phyloP scores from a whole-genome alignment of 2,329 filamentous ascomycete species.

The Cladobotryum mycophilum region DNA sequence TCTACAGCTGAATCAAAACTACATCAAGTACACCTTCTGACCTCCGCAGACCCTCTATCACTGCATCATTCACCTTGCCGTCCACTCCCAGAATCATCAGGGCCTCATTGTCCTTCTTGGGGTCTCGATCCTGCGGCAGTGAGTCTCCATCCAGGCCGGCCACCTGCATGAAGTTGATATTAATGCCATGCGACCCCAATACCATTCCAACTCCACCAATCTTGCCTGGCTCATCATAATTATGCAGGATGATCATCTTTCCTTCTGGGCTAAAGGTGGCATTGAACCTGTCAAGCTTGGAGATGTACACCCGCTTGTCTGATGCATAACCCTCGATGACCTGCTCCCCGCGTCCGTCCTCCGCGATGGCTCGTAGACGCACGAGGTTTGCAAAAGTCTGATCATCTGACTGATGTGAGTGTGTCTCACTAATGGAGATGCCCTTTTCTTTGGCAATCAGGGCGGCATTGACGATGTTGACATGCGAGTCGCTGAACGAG shows the following conservation, averaged over 20 bases:
- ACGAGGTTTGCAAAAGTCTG: conserved; percentile 64
- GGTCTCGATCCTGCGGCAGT: conserved; percentile 8
- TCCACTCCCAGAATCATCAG: conserved; percentile 77
- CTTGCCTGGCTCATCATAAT: conserved; percentile 76
- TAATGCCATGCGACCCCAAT: conserved; percentile 64
- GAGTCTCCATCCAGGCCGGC: conserved; percentile 39
- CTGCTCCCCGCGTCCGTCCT: conserved; percentile 30
- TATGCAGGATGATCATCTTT: conserved; percentile 69
- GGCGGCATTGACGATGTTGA: conserved; percentile 78
- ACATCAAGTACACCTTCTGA: conserved; percentile 51
- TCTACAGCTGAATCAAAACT: conserved; percentile 42
- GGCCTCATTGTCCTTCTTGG: conserved; percentile 52
- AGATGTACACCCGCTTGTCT: conserved; percentile 61
- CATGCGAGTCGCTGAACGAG: conserved; percentile 60
- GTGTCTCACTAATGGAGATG: conserved; percentile 69
- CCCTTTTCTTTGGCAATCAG: conserved; percentile 71
- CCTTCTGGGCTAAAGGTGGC: conserved; percentile 69
- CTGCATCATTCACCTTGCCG: conserved; percentile 52
- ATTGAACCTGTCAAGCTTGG: conserved; percentile 65
- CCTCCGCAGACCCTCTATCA: conserved; percentile 42
- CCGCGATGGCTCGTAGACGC: conserved; percentile 53
- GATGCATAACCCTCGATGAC: conserved; percentile 61
- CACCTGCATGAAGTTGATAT: conserved; percentile 77
- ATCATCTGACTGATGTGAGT: conserved; percentile 54
- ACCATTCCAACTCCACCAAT: conserved; percentile 72